Evolutionary conservation across 495 filamentous ascomycete genomes (phyloP).

Genomic region (Annulohypoxylon bovei): DNA sequence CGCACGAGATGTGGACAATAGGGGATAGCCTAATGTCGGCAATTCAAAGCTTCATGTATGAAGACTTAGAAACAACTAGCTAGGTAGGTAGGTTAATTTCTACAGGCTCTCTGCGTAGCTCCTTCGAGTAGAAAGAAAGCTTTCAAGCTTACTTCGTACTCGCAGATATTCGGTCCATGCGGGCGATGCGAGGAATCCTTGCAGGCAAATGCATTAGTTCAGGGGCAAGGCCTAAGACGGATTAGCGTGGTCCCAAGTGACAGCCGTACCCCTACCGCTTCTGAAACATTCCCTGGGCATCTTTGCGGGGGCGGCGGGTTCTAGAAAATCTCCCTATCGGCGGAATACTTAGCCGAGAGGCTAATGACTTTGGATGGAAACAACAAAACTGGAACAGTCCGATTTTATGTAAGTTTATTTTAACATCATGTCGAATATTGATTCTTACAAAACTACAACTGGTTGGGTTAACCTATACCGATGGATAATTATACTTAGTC

Average conservation of each 20-base stretch:
- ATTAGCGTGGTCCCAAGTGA: conserved; percentile 17
- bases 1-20: not conserved
- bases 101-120: not conserved
- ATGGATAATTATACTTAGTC: too few relatives aligned
- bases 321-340: conserved; percentile 6
- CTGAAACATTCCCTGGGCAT: conserved; percentile 19
- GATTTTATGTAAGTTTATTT: not conserved
- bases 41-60: not conserved
- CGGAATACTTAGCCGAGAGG: conserved; percentile 21
- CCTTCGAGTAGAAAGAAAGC: not conserved
- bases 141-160: conserved; percentile 11
- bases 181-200: not conserved
- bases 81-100: not conserved
- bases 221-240: conserved; percentile 21
- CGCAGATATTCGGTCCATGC: not conserved
- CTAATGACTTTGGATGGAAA: not conserved
- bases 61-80: not conserved
- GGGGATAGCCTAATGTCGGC: conserved; percentile 14
- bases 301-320: conserved; percentile 6
- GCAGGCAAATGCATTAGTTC: conserved; percentile 30
- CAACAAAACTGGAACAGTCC: not conserved
- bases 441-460: too few relatives aligned
- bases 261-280: conserved; percentile 10
- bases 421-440: not conserved
- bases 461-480: too few relatives aligned